Conservation (phyloP, 1,284 basidiomycete genomes). For the Ganoderma lingzhi region DNA sequence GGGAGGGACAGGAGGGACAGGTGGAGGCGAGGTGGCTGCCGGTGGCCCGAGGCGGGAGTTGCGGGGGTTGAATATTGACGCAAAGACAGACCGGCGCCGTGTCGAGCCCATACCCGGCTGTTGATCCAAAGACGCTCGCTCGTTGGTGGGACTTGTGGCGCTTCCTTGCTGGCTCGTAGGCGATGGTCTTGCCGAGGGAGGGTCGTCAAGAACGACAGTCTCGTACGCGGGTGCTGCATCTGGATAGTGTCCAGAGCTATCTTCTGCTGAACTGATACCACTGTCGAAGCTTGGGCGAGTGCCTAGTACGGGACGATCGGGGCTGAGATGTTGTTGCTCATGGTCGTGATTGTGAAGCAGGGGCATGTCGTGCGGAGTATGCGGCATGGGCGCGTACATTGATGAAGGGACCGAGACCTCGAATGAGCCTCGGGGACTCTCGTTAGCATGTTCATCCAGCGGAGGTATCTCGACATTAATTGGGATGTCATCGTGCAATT, state of each 20-base stretch:
- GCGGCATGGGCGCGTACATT: constrained; percentile 36
- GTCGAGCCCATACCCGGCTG: constrained; percentile 17
- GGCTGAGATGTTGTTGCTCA: constrained; percentile 21
- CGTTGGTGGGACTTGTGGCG: constrained; percentile 16
- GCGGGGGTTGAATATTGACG: constrained; percentile 39
- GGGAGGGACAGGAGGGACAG: constrained; percentile 23
- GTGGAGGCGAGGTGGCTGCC: constrained; percentile 11
- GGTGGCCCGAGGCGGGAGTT: constrained; percentile 21
- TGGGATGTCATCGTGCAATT: constrained; percentile 45
- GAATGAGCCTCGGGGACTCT: constrained; percentile 32
- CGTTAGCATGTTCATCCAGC: constrained; percentile 42
- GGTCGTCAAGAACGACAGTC: constrained; percentile 47
- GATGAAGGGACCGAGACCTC: constrained; percentile 30
- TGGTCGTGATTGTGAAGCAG: constrained; percentile 34
- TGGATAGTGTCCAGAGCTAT: constrained; percentile 43
- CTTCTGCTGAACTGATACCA: constrained; percentile 30
- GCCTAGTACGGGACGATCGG: constrained; percentile 1
- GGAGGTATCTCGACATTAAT: constrained; percentile 44
- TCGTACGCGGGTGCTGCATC: constrained; percentile 76
- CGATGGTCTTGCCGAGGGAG: constrained; percentile 8
- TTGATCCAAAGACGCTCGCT: constrained; percentile 16
- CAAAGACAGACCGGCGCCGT: constrained; percentile 34
- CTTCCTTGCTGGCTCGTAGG: neutral
- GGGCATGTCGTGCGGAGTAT: constrained; percentile 36
- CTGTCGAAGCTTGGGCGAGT: constrained; percentile 39